These are phyloP conservation scores for Elsinoe fawcettii DNA, from an alignment of 2,329 filamentous ascomycete genomes.

Conservation along the genomic window DNA sequence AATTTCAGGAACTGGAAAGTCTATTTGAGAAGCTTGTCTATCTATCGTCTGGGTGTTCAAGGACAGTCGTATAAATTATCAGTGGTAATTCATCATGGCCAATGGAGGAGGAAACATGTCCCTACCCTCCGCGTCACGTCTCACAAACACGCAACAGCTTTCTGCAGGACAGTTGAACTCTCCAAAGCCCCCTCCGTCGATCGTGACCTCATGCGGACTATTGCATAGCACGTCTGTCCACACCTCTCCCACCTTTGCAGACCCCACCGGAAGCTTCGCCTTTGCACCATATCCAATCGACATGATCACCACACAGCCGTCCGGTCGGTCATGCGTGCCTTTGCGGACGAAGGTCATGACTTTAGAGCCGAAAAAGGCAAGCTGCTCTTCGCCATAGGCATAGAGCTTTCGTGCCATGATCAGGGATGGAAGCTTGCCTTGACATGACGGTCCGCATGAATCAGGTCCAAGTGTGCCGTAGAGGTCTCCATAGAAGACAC, in stretches of 20 bases:
- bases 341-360: neutral
- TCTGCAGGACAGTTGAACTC: slow-evolving; percentile 47
- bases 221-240: slow-evolving; percentile 57
- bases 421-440: slow-evolving; percentile 46
- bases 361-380: neutral
- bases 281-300: slow-evolving; percentile 40
- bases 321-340: slow-evolving; percentile 24
- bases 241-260: slow-evolving; percentile 41
- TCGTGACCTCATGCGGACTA: slow-evolving; percentile 49
- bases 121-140: slow-evolving; percentile 46
- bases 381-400: slow-evolving; percentile 54
- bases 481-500: slow-evolving; percentile 63
- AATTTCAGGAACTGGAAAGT: slow-evolving; percentile 3
- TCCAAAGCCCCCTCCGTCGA: slow-evolving; percentile 53
- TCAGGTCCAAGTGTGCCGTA: slow-evolving; percentile 52
- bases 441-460: slow-evolving; percentile 41
- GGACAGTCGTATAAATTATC: neutral
- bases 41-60: neutral
- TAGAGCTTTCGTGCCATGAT: slow-evolving; percentile 56
- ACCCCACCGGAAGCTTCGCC: slow-evolving; percentile 56
- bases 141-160: slow-evolving; percentile 57
- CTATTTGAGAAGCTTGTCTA: neutral
- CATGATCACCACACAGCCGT: slow-evolving; percentile 30
- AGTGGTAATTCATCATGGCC: slow-evolving; percentile 16
- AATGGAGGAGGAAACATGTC: slow-evolving; percentile 32